Evolutionary conservation across 2,329 filamentous ascomycete species (phyloP).

Genomic region (Colletotrichum sp.): DNA sequence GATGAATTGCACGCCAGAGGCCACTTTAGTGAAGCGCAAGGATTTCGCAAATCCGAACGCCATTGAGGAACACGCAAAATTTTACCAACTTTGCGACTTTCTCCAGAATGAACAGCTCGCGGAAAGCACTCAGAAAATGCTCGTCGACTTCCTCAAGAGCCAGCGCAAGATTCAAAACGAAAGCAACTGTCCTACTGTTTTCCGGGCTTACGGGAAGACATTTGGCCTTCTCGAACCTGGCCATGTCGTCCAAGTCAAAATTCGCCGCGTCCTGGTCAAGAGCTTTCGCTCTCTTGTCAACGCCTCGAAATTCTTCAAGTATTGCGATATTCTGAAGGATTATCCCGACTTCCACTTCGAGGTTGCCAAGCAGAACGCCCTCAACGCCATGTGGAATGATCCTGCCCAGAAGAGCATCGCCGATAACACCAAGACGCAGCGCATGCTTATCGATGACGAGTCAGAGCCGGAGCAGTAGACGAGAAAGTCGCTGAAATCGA

Average conservation of each 20-base stretch:
- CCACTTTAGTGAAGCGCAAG: accelerated
- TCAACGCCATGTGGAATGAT: background rate
- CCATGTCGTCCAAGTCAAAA: accelerated
- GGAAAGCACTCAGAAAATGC: accelerated
- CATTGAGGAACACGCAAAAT: accelerated
- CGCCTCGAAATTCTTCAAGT: background rate
- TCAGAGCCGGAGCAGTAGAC: background rate
- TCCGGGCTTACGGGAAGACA: accelerated
- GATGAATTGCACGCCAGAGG: accelerated
- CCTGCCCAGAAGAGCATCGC: accelerated
- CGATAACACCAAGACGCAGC: background rate
- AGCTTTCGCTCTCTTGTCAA: background rate
- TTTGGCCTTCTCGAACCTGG: accelerated
- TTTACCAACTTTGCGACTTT: background rate
- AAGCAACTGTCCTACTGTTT: background rate
- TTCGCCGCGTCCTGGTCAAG: background rate
- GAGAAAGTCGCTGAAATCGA: too few relatives aligned
- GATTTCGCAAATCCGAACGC: accelerated
- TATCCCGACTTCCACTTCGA: background rate
- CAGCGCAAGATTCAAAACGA: accelerated
- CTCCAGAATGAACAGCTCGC: background rate
- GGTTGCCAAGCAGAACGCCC: accelerated
- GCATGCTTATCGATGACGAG: background rate
- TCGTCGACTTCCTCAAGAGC: background rate
- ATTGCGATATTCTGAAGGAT: background rate